A percentile compares a stretch with the other conserved stretches of the same genome.
Evolutionary conservation across 352 stramenopile genomes (phyloP).

Genomic region (Phytophthora citrophthora): DNA sequence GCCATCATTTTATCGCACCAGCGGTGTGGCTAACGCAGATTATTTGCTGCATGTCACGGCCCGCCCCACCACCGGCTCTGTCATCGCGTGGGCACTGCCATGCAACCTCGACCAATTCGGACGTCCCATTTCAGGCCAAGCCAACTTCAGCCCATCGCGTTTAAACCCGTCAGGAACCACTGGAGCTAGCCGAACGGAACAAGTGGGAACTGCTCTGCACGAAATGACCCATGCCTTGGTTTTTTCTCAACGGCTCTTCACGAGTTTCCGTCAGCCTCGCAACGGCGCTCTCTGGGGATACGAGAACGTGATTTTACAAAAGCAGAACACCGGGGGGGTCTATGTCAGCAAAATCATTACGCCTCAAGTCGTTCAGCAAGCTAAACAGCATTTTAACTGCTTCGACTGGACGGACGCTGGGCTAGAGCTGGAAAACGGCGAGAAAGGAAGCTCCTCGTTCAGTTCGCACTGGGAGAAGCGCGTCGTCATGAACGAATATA

Average conservation of each 20-base stretch:
- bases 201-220: constrained; percentile 79
- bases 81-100: constrained; percentile 80
- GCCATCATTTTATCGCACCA: constrained; percentile 48
- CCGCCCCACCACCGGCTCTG: constrained; percentile 68
- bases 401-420: constrained; percentile 67
- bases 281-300: constrained; percentile 69
- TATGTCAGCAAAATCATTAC: constrained; percentile 80
- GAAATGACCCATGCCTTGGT: constrained; percentile 87
- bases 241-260: constrained; percentile 71
- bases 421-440: constrained; percentile 77
- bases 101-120: constrained; percentile 86
- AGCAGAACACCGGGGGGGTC: constrained; percentile 48
- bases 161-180: constrained; percentile 52
- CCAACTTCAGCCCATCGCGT: constrained; percentile 76
- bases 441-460: constrained; percentile 60
- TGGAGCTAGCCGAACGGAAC: constrained; percentile 52
- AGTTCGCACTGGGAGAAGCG: constrained; percentile 89
- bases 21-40: constrained; percentile 70
- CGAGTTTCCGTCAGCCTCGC: constrained; percentile 64
- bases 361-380: constrained; percentile 64
- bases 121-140: constrained; percentile 78
- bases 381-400: constrained; percentile 83
- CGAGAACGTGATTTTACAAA: constrained; percentile 67
- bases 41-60: constrained; percentile 82
- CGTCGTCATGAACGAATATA: constrained; percentile 84